Conservation (phyloP, 768 basidiomycete genomes). For the Favolaschia claudopus region DNA sequence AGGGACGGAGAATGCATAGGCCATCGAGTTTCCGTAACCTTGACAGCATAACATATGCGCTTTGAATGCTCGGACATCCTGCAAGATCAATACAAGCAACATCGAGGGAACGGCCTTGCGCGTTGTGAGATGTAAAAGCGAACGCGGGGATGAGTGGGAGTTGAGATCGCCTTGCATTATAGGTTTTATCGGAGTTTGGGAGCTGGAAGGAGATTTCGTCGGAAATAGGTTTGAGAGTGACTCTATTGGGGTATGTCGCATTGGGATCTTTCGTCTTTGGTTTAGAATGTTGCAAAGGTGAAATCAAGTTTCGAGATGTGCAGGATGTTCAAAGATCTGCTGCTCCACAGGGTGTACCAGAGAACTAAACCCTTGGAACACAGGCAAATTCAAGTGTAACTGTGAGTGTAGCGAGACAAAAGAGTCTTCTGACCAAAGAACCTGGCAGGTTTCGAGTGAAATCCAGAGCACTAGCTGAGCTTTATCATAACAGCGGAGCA, state of each 20-base stretch:
- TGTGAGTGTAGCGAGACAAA: no score
- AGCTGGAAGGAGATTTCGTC: constrained; percentile 4
- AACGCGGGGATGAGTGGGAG: constrained; percentile 18
- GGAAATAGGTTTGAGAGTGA: constrained; percentile 3
- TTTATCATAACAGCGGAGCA: no score
- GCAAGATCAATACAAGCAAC: constrained; percentile 1
- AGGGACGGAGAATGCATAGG: constrained; percentile 13
- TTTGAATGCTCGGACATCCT: constrained; percentile 7
- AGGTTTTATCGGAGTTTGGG: constrained; percentile 4
- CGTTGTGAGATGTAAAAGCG: constrained; percentile 19
- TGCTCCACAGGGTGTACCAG: no score
- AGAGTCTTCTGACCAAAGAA: no score
- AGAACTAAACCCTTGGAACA: no score
- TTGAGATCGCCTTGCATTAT: constrained; percentile 16
- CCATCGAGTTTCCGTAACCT: background rate
- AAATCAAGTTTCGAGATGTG: no score
- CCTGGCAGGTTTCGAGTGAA: no score
- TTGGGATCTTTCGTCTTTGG: background rate
- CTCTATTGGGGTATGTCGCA: constrained; percentile 5
- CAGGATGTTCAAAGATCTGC: no score
- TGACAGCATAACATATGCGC: constrained; percentile 21
- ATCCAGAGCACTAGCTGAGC: no score
- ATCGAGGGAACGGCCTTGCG: constrained; percentile 16
- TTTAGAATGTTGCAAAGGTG: constrained; percentile 1
- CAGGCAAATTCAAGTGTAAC: no score